These are phyloP conservation scores for Fusarium duplospermum DNA, from an alignment of 2,329 filamentous ascomycete genomes.

Conservation along the genomic window DNA sequence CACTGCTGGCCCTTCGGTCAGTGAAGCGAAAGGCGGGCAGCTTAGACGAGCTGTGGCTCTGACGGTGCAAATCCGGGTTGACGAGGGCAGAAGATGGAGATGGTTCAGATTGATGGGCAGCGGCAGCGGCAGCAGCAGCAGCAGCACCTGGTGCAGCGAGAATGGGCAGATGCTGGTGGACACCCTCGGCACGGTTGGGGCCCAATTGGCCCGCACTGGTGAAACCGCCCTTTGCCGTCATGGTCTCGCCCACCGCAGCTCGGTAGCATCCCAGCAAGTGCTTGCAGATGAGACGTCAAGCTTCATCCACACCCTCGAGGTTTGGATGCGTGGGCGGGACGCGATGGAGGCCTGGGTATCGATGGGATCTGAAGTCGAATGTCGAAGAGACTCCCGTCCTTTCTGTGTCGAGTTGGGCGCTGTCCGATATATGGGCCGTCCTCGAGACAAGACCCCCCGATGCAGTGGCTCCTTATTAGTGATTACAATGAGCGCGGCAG, in stretches of 20 bases:
- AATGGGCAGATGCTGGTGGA: conserved; percentile 30
- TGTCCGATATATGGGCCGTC: neutral
- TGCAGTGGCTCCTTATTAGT: conserved; percentile 15
- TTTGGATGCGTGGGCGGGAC: neutral
- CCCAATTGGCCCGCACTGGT: conserved; percentile 42
- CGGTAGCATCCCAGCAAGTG: conserved; percentile 44
- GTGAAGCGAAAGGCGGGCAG: conserved; percentile 66
- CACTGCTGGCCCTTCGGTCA: conserved; percentile 54
- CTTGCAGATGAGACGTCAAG: conserved; percentile 36
- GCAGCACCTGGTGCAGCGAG: conserved; percentile 1
- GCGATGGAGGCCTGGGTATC: conserved; percentile 1
- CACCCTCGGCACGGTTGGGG: conserved; percentile 31
- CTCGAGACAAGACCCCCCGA: neutral
- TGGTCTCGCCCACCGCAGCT: conserved; percentile 38
- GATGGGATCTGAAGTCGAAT: neutral
- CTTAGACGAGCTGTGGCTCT: conserved; percentile 66
- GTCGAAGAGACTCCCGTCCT: neutral
- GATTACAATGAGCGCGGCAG: conserved; percentile 30
- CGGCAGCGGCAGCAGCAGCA: too few relatives aligned
- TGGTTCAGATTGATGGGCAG: conserved; percentile 28
- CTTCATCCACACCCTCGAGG: conserved; percentile 10
- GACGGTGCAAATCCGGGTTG: conserved; percentile 60
- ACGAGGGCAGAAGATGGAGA: conserved; percentile 23
- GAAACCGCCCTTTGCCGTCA: conserved; percentile 47
- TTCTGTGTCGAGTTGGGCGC: neutral